These are phyloP conservation scores for Fusarium duplospermum DNA, from an alignment of 2,329 filamentous ascomycete species.

Conservation along the genomic window DNA sequence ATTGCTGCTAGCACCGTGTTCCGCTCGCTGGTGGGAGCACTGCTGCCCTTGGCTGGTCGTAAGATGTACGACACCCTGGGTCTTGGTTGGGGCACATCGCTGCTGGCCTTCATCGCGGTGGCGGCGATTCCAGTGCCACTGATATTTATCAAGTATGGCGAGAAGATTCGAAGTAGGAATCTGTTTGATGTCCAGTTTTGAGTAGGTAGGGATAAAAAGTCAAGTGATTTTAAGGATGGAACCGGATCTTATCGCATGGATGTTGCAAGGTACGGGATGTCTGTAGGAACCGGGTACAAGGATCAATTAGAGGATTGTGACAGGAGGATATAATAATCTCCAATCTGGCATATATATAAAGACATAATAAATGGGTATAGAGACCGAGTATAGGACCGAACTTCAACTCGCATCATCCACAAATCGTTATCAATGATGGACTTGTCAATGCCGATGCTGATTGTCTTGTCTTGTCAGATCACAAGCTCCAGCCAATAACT, in stretches of 20 bases:
- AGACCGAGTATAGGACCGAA: neutral
- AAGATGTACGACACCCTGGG: conserved; percentile 51
- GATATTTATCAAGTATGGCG: conserved; percentile 53
- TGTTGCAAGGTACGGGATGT: neutral
- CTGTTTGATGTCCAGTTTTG: conserved; percentile 42
- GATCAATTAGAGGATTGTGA: neutral
- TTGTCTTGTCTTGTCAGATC: neutral
- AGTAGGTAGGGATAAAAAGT: neutral
- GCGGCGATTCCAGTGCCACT: conserved; percentile 54
- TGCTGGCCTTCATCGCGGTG: conserved; percentile 62
- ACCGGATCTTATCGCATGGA: neutral
- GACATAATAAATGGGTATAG: neutral
- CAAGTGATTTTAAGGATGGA: neutral
- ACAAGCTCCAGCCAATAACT: conserved; percentile 32
- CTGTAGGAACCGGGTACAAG: conserved; percentile 22
- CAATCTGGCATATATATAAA: neutral
- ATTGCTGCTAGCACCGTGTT: conserved; percentile 46
- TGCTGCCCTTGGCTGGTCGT: conserved; percentile 69
- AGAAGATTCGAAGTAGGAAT: conserved; percentile 49
- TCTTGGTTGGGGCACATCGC: conserved; percentile 61
- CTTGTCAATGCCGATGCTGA: conserved; percentile 3
- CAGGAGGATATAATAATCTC: neutral
- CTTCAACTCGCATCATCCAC: neutral
- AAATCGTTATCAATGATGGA: neutral
- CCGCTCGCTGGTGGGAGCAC: conserved; percentile 72